Base-by-base conservation (phyloP, 1,284 basidiomycete genomes). In the Stereum hirsutum region DNA sequence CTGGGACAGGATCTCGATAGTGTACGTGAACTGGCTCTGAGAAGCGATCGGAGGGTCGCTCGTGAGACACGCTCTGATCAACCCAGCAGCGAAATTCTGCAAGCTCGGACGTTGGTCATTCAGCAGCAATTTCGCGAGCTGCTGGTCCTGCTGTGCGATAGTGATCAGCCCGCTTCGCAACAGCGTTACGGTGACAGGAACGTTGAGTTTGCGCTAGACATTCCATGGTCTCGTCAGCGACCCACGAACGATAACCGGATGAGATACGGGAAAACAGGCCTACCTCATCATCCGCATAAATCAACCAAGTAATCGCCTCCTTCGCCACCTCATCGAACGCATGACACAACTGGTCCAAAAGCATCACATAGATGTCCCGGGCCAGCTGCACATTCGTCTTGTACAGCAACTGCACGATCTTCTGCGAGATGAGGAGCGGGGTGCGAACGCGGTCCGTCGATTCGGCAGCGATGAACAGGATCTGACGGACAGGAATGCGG, bases 281-380 rank as follows among this genome's bases (percentile, higher is more conserved):
- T 49, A 90, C 89, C 67, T 95, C 89, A 62, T 99, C 96, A 60
- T 99, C 94, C 12, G 95, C 90, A 58, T 94, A 97, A 39, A 98
- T 69, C 41, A 99, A 70, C 96, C 96, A 99, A 11, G 88, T 91
- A 45, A 94, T 89, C 7, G 95, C 96, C 65, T 99, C 96, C 64
- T 92, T 92, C 17, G 89, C 90, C 35, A 97, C 94, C 55, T 96
- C 92, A 54, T 89, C 81, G 49, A 91, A 95, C 23, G 83, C 69
- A 50, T 84, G 81, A 63, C 96, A 99, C 19, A 99, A 71, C 49
- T 89, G 83, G 51, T 95, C 89, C 19, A 99, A 70, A 39, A 99
- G 68, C 28, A 83, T 78, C 26, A 92, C 90, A 61, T 93, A 98
- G 20, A 95, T 83, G 58, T 96, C 92, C 41, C 94, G 78, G 0